A percentile compares a stretch with the other conserved stretches of the same genome.
These are phyloP conservation scores for Exobasidium cylindrosporum DNA, from an alignment of 1,284 basidiomycete species.

Conservation along the genomic window DNA sequence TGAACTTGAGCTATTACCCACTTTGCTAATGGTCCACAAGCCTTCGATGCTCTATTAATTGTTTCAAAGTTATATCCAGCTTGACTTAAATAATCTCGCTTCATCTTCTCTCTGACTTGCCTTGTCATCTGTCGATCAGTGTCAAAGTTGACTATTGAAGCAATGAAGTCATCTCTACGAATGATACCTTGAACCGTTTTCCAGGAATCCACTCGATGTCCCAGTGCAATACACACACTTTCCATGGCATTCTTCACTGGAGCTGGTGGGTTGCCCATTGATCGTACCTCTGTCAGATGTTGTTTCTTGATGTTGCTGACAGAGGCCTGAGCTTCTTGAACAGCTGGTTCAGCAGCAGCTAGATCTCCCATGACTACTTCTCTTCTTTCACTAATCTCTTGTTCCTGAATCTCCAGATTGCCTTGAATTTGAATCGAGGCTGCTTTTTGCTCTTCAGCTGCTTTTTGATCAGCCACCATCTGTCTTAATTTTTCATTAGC, in stretches of 20 bases:
- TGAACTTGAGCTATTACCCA: conserved; percentile 97
- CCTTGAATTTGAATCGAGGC: conserved; percentile 95
- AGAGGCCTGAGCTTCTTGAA: conserved; percentile 87
- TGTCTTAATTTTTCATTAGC: conserved; percentile 95
- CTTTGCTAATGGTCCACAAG: conserved; percentile 95
- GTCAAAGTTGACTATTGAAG: conserved; percentile 94
- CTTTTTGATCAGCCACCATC: conserved; percentile 98
- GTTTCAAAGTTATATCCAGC: conserved; percentile 92
- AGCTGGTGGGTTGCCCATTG: conserved; percentile 98
- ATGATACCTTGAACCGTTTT: conserved; percentile 93
- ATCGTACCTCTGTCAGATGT: conserved; percentile 93
- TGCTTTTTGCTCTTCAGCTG: conserved; percentile 95
- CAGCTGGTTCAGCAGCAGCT: conserved; percentile 95
- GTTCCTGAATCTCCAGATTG: conserved; percentile 85
- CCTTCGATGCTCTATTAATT: conserved; percentile 91
- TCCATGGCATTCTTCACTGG: conserved; percentile 98
- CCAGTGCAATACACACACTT: conserved; percentile 94
- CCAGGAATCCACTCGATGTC: conserved; percentile 96
- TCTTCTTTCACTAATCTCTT: conserved; percentile 80
- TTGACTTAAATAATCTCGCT: conserved; percentile 84
- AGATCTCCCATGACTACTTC: conserved; percentile 90
- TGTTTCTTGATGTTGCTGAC: conserved; percentile 97
- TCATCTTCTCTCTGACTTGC: conserved; percentile 84
- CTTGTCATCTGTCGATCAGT: conserved; percentile 88
- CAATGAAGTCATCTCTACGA: conserved; percentile 95